Conservation (phyloP, 768 basidiomycete genomes). For the Boletellus ananiceps region DNA sequence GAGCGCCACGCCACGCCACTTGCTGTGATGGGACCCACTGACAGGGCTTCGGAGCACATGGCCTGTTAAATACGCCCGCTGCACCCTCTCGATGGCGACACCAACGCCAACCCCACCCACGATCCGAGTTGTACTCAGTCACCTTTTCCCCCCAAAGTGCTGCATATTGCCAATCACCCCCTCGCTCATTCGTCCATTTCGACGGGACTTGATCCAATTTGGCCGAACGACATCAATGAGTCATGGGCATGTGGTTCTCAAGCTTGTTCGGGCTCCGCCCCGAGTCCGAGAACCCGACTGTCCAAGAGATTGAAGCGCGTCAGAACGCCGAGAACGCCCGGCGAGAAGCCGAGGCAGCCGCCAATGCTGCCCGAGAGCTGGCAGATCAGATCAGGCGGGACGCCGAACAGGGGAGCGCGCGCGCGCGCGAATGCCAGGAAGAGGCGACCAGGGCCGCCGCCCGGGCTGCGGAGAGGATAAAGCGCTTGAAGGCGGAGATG, state of each 20-base stretch:
- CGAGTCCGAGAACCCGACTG: conserved; percentile 7
- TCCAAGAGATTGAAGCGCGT: conserved; percentile 11
- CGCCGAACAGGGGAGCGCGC: conserved; percentile 8
- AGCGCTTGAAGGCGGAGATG: conserved; percentile 13
- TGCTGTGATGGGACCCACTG: too few relatives aligned
- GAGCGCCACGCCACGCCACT: too few relatives aligned
- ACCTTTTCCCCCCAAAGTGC: too few relatives aligned
- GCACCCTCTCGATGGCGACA: too few relatives aligned
- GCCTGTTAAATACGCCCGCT: too few relatives aligned
- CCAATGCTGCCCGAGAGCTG: too few relatives aligned
- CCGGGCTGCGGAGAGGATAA: conserved; percentile 1
- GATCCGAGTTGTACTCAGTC: too few relatives aligned
- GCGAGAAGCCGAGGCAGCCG: conserved; percentile 5
- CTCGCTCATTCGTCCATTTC: not conserved
- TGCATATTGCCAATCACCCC: not conserved
- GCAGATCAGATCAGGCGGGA: conserved; percentile 7
- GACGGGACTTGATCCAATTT: not conserved
- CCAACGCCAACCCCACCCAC: too few relatives aligned
- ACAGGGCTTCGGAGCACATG: too few relatives aligned
- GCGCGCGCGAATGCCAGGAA: conserved; percentile 4
- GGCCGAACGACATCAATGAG: not conserved
- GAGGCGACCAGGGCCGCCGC: conserved; percentile 5
- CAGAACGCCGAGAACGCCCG: conserved; percentile 8
- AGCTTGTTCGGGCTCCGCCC: conserved; percentile 6
- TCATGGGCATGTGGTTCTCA: conserved; percentile 13